These are phyloP conservation scores for Boletus subcaerulescens DNA, from an alignment of 768 basidiomycete species.

Conservation along the genomic window DNA sequence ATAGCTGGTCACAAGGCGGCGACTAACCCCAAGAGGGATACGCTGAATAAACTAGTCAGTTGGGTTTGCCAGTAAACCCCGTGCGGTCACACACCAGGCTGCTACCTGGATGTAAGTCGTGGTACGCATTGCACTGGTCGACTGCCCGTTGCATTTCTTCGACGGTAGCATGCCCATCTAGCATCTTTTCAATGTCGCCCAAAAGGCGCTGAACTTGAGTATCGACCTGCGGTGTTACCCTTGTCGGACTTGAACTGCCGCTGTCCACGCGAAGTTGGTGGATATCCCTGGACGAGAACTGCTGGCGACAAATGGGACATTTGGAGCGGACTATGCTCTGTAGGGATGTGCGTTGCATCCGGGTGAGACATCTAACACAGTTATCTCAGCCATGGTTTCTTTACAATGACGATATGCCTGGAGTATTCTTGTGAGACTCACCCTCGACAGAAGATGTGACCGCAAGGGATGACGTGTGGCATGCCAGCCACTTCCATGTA, in stretches of 20 bases:
- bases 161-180: background rate
- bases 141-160: conserved; percentile 9
- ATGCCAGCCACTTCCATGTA: too few relatives aligned
- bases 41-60: background rate
- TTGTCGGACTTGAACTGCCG: background rate
- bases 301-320: conserved; percentile 12
- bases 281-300: background rate
- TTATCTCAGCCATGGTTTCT: too few relatives aligned
- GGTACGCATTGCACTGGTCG: background rate
- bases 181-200: background rate
- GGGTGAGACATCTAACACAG: conserved; percentile 6
- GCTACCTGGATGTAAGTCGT: background rate
- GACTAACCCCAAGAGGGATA: background rate
- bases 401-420: too few relatives aligned
- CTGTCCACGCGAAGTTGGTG: conserved; percentile 1
- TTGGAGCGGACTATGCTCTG: background rate
- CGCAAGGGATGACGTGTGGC: too few relatives aligned
- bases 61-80: background rate
- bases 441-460: too few relatives aligned
- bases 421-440: too few relatives aligned
- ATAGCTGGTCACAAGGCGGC: background rate
- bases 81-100: background rate
- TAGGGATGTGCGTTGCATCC: background rate
- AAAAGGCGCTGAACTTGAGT: background rate
- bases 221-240: background rate